phyloP scores from a whole-genome alignment of 1,284 basidiomycete genomes.

The Xerocomus amazonicus region DNA sequence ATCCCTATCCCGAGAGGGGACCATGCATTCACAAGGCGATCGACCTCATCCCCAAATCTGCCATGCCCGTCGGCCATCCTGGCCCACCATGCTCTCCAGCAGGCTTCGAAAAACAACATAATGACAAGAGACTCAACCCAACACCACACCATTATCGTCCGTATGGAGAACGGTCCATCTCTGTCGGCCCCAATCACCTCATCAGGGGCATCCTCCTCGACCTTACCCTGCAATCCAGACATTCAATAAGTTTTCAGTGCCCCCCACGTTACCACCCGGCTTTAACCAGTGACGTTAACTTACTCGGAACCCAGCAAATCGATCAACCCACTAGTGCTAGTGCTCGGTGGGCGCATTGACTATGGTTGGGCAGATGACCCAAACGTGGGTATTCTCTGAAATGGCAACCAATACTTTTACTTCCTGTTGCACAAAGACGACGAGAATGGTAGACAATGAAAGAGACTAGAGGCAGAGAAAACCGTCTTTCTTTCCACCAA shows the following conservation, averaged over 20 bases:
- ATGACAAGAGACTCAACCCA: conserved; percentile 2
- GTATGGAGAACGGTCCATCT: conserved; percentile 19
- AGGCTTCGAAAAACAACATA: conserved; percentile 8
- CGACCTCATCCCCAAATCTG: conserved; percentile 7
- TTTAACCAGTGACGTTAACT: conserved; percentile 2
- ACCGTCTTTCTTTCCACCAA: too few species aligned
- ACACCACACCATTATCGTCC: conserved; percentile 18
- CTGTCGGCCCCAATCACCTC: conserved; percentile 5
- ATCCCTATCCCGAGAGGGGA: conserved; percentile 13
- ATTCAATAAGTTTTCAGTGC: neutral
- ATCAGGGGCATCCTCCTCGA: conserved; percentile 17
- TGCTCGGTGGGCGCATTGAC: conserved; percentile 16
- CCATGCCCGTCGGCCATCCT: conserved; percentile 3
- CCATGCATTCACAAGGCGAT: conserved; percentile 10
- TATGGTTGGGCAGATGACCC: conserved; percentile 18
- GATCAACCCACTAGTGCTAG: neutral
- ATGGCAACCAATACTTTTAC: too few species aligned
- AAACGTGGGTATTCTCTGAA: neutral
- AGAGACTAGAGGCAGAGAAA: too few species aligned
- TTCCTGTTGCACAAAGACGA: too few species aligned
- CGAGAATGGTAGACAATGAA: too few species aligned
- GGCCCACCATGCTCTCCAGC: conserved; percentile 17
- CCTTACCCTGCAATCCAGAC: conserved; percentile 1
- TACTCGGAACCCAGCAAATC: neutral
- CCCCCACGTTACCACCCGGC: conserved; percentile 1